Conservation (phyloP, 495 filamentous ascomycete species). For the Aspergillus mulundensis region DNA sequence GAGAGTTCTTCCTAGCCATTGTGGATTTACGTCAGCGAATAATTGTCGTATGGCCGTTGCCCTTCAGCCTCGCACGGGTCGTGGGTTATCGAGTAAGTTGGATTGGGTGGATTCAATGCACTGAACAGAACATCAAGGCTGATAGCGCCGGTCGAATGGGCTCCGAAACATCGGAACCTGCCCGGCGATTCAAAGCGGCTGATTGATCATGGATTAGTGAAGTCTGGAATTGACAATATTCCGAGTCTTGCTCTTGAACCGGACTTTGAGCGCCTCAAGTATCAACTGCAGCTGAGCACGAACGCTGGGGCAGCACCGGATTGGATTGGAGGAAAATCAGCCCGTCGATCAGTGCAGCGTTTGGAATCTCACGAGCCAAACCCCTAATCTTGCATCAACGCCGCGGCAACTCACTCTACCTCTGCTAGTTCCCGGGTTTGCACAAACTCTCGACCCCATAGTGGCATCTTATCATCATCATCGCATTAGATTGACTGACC, state of each 20-base stretch:
- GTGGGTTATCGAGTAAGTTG: neutral
- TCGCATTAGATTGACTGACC: neutral
- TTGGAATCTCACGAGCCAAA: neutral
- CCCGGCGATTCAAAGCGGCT: neutral
- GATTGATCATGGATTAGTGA: neutral
- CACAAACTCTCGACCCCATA: neutral
- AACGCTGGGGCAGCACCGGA: neutral
- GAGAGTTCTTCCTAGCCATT: no score
- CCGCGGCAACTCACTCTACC: neutral
- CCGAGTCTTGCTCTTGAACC: neutral
- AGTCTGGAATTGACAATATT: neutral
- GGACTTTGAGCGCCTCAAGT: neutral
- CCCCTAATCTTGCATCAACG: constrained; percentile 4
- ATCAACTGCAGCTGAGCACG: neutral
- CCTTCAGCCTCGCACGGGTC: no score
- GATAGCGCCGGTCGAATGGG: constrained; percentile 4
- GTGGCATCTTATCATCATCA: neutral
- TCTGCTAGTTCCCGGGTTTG: neutral
- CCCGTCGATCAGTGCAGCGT: constrained; percentile 6
- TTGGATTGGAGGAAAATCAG: constrained; percentile 8
- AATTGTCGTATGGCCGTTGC: neutral
- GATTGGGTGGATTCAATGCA: neutral
- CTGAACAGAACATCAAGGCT: neutral
- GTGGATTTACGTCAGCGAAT: no score
- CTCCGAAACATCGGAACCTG: neutral